Evolutionary conservation across 2,329 filamentous ascomycete genomes (phyloP).

Genomic region (Sphaerulina vaccinii): DNA sequence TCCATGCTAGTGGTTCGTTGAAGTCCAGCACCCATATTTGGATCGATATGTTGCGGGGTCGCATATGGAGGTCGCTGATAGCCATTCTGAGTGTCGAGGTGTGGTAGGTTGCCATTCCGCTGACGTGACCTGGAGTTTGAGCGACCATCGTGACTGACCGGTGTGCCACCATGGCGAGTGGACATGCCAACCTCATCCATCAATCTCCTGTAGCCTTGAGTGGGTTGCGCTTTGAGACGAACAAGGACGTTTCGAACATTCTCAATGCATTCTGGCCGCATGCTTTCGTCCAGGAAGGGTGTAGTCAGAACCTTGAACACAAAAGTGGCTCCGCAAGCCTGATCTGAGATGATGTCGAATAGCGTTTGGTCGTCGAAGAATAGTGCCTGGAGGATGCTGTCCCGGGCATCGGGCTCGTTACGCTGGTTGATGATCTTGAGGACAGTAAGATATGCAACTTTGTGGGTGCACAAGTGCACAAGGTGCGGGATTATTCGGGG

Average conservation of each 20-base stretch:
- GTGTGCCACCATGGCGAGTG: slow-evolving; percentile 44
- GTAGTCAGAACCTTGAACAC: slow-evolving; percentile 99
- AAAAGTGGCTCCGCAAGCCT: slow-evolving; percentile 86
- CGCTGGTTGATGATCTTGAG: slow-evolving; percentile 98
- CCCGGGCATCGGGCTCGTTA: slow-evolving; percentile 86
- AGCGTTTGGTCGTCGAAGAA: slow-evolving; percentile 91
- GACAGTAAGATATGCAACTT: slow-evolving; percentile 95
- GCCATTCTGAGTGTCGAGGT: slow-evolving; percentile 36
- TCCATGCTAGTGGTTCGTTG: slow-evolving; percentile 52
- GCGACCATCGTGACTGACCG: slow-evolving; percentile 37
- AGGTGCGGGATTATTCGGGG: slow-evolving; percentile 89
- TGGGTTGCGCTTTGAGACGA: slow-evolving; percentile 87
- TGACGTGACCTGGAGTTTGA: slow-evolving; percentile 37
- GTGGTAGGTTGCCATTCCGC: slow-evolving; percentile 35
- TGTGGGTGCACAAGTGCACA: slow-evolving; percentile 95
- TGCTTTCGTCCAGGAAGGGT: slow-evolving; percentile 91
- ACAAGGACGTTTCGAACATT: slow-evolving; percentile 87
- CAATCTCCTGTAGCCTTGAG: slow-evolving; percentile 93
- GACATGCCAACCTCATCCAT: slow-evolving; percentile 98
- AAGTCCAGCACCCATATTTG: slow-evolving; percentile 34
- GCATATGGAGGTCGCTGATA: slow-evolving; percentile 41
- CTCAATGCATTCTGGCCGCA: slow-evolving; percentile 83
- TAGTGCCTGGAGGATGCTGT: slow-evolving; percentile 82
- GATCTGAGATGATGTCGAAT: slow-evolving; percentile 87
- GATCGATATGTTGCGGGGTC: slow-evolving; percentile 32